phyloP scores from a whole-genome alignment of 345 rosid genomes.

The Eutrema yunnanense region DNA sequence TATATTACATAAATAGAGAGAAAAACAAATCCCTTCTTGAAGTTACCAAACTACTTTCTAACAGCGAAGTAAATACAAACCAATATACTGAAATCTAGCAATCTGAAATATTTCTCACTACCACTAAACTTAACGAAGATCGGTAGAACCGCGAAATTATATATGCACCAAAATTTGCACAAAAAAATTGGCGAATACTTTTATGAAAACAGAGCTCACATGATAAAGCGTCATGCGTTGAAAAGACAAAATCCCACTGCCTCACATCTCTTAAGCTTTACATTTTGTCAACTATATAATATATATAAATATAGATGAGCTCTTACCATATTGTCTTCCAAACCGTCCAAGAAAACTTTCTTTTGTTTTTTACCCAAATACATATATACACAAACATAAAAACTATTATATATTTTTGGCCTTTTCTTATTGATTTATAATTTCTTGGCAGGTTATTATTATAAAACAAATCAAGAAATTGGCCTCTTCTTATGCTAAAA shows the following conservation, averaged over 20 bases:
- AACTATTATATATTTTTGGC: background rate
- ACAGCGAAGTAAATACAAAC: background rate
- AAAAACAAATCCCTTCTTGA: background rate
- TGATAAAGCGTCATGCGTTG: constrained; percentile 15
- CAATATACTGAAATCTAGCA: too few species aligned
- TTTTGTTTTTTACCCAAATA: background rate
- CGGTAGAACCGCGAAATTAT: too few species aligned
- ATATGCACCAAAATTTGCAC: too few species aligned
- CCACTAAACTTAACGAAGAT: too few species aligned
- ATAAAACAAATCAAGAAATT: background rate
- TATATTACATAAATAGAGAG: background rate
- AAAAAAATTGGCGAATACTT: background rate
- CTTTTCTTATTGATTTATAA: background rate
- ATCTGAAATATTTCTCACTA: too few species aligned
- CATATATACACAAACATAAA: constrained; percentile 1
- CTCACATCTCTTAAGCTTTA: constrained; percentile 24
- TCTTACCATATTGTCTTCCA: constrained; percentile 2
- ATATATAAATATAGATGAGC: constrained; percentile 1
- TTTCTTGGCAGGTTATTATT: background rate
- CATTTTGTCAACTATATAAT: constrained; percentile 26
- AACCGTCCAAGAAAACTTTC: constrained; percentile 6
- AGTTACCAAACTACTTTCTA: background rate
- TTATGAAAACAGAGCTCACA: background rate
- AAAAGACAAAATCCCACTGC: constrained; percentile 31
- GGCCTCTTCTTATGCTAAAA: constrained; percentile 4